Evolutionary conservation across 108 stramenopile genomes (phyloP).

Genomic region (Fistulifera pelliculosa): DNA sequence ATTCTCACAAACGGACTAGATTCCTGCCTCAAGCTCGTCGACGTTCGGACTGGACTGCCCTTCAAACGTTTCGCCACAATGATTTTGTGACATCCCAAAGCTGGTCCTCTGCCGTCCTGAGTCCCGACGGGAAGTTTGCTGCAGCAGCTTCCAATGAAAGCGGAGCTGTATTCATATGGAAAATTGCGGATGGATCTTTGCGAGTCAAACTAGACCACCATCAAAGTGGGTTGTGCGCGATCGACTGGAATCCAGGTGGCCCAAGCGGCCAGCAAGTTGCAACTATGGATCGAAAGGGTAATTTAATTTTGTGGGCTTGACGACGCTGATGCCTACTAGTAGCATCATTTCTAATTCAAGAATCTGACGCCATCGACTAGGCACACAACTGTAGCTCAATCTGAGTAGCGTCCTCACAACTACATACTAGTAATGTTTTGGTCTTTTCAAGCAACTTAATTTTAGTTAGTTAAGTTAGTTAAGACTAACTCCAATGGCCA

Average conservation of each 20-base stretch:
- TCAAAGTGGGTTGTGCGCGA: constrained; percentile 45
- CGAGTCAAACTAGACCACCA: constrained; percentile 38
- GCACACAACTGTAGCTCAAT: too few species aligned
- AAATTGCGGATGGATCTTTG: constrained; percentile 27
- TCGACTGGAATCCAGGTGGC: constrained; percentile 70
- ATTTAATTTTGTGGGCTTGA: constrained; percentile 70
- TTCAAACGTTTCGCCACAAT: constrained; percentile 40
- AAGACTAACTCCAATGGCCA: constrained; percentile 73
- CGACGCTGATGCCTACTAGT: too few species aligned
- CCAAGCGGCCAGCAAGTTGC: constrained; percentile 66
- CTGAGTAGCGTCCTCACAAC: too few species aligned
- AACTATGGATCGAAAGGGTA: constrained; percentile 62
- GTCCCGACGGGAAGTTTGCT: constrained; percentile 52
- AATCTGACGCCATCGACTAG: too few species aligned
- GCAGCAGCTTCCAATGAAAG: constrained; percentile 47
- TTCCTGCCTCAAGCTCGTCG: constrained; percentile 56
- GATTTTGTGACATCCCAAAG: constrained; percentile 35
- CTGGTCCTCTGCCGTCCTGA: constrained; percentile 41
- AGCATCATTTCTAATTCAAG: too few species aligned
- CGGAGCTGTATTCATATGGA: constrained; percentile 71
- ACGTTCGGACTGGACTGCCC: constrained; percentile 36
- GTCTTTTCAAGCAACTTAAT: too few species aligned
- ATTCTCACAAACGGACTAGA: constrained; percentile 75
- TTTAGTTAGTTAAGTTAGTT: too few species aligned
- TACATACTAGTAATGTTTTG: too few species aligned